phyloP scores from a whole-genome alignment of 192 early-diverging fungal species.

The Glomus cerebriforme region DNA sequence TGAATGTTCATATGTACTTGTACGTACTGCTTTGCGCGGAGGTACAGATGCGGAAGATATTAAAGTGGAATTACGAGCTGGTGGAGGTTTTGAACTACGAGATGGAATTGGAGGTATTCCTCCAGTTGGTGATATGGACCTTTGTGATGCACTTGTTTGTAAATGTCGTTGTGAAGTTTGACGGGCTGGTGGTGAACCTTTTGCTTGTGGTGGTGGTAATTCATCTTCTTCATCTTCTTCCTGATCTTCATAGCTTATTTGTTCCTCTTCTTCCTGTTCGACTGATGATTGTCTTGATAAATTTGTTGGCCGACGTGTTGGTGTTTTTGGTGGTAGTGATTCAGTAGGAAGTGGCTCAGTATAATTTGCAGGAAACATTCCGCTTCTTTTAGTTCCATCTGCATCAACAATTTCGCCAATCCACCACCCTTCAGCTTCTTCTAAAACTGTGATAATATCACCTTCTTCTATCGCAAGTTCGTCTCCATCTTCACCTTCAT shows the following conservation, averaged over 20 bases:
- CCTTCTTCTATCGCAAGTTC: slow-evolving; percentile 84
- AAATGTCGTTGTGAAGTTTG: not conserved
- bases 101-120: slow-evolving; percentile 24
- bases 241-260: not conserved
- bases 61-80: not conserved
- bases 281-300: slow-evolving; percentile 25
- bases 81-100: slow-evolving; percentile 24
- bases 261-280: slow-evolving; percentile 33
- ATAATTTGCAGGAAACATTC: slow-evolving; percentile 96
- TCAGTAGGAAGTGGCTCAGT: slow-evolving; percentile 59
- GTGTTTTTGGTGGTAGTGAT: slow-evolving; percentile 35
- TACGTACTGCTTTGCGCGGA: not conserved
- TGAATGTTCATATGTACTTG: slow-evolving; percentile 13
- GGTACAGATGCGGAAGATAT: not conserved
- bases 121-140: not conserved
- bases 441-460: slow-evolving; percentile 83
- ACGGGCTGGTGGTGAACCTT: slow-evolving; percentile 33
- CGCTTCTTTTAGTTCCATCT: slow-evolving; percentile 56
- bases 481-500: slow-evolving; percentile 75
- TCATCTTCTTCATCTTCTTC: slow-evolving; percentile 39
- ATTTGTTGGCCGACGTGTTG: slow-evolving; percentile 29
- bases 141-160: slow-evolving; percentile 1
- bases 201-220: slow-evolving; percentile 27
- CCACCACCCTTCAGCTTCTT: slow-evolving; percentile 96
- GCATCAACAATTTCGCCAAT: slow-evolving; percentile 77